A percentile compares a stretch with the other conserved stretches of the same genome.
These are phyloP conservation scores for Gillenia trifoliata DNA, from an alignment of 306 rosid genomes.

Conservation along the genomic window DNA sequence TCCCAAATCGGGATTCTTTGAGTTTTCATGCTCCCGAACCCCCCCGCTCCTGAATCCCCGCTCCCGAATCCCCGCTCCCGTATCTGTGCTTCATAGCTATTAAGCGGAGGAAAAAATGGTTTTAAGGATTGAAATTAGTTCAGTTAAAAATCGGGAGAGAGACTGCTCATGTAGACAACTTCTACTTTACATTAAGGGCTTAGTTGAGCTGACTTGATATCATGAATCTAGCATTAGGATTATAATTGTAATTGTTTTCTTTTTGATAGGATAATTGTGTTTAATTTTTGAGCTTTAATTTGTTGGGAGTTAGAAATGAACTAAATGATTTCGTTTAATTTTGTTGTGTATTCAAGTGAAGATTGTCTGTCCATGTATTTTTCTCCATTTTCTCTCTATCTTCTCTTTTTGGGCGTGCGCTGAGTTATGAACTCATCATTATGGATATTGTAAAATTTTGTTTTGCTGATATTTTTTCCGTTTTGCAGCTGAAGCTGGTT, in stretches of 20 bases:
- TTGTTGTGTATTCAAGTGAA: neutral
- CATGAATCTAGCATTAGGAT: neutral
- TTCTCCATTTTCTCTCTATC: neutral
- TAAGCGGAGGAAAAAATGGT: neutral
- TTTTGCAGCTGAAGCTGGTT: conserved; percentile 83
- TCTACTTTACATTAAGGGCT: neutral
- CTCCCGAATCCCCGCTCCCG: no score
- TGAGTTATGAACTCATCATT: neutral
- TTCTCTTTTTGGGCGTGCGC: neutral
- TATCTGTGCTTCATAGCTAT: no score
- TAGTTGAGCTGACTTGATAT: neutral
- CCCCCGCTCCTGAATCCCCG: no score
- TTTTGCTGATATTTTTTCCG: conserved; percentile 7
- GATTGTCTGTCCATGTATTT: neutral
- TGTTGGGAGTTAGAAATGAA: neutral
- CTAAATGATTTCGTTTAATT: neutral
- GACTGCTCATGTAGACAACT: neutral
- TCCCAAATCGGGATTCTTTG: no score
- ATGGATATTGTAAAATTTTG: neutral
- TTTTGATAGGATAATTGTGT: neutral
- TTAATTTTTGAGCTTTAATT: neutral
- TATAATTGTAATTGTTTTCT: neutral
- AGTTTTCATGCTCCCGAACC: no score
- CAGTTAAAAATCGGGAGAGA: neutral
- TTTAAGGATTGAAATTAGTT: neutral